These are phyloP conservation scores for Chenopodium formosanum DNA, from an alignment of 148 eudicot species.

Conservation along the genomic window DNA sequence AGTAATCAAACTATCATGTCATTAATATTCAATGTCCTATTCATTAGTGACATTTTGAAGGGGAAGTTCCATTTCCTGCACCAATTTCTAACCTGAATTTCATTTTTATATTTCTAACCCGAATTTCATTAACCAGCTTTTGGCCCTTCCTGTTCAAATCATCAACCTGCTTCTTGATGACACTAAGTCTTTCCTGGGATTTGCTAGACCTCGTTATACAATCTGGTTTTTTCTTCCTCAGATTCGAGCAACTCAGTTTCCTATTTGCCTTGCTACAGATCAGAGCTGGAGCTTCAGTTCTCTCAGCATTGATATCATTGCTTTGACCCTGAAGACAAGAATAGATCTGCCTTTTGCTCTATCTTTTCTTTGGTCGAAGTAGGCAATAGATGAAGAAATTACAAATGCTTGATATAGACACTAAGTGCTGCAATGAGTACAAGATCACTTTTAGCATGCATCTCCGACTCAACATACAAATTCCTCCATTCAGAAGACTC, in stretches of 20 bases:
- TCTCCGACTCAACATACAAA: constrained; percentile 43
- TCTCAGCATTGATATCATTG: constrained; percentile 46
- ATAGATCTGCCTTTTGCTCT: constrained; percentile 52
- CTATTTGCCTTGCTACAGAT: constrained; percentile 52
- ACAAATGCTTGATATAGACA: too few relatives aligned
- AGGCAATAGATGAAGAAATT: constrained; percentile 19
- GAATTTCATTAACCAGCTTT: constrained; percentile 47
- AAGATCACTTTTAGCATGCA: constrained; percentile 40
- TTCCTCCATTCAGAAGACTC: constrained; percentile 16
- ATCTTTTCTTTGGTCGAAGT: constrained; percentile 74
- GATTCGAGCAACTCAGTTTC: constrained; percentile 66
- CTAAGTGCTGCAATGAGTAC: constrained; percentile 48
- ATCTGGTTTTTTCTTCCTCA: constrained; percentile 85
- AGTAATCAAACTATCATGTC: constrained; percentile 59
- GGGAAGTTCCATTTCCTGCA: constrained; percentile 49
- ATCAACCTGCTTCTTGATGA: constrained; percentile 46
- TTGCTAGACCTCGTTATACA: constrained; percentile 39
- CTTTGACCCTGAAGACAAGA: constrained; percentile 38
- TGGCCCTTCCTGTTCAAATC: constrained; percentile 40
- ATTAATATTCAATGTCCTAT: constrained; percentile 51
- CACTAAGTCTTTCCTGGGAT: constrained; percentile 49
- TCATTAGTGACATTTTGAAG: constrained; percentile 45
- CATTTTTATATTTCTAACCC: constrained; percentile 34
- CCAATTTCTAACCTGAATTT: constrained; percentile 36
- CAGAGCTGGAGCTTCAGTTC: constrained; percentile 29